Evolutionary conservation across 768 basidiomycete genomes (phyloP).

Genomic region (Kwoniella sp.): DNA sequence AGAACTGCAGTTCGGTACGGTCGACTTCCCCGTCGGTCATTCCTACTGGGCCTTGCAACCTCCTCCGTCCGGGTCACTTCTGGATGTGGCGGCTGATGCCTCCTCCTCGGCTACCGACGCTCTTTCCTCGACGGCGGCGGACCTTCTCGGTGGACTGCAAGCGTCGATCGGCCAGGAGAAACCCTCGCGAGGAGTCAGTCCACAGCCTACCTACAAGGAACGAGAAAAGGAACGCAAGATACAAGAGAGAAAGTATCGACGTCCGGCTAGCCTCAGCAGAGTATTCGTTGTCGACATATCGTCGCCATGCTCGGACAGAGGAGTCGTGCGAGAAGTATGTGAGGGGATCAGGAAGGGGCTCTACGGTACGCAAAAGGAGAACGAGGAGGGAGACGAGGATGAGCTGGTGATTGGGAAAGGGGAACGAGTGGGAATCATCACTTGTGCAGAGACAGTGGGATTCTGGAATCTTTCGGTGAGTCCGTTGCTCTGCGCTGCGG

Average conservation of each 20-base stretch:
- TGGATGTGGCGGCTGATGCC: slow-evolving; percentile 54
- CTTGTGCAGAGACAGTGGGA: slow-evolving; percentile 74
- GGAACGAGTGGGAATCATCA: slow-evolving; percentile 65
- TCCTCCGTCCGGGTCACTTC: slow-evolving; percentile 28
- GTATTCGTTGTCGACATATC: slow-evolving; percentile 89
- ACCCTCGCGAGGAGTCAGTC: slow-evolving; percentile 21
- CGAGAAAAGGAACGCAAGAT: slow-evolving; percentile 23
- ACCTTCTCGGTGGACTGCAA: slow-evolving; percentile 40
- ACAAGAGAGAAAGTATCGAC: slow-evolving; percentile 31
- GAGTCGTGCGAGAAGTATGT: slow-evolving; percentile 67
- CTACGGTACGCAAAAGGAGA: slow-evolving; percentile 57
- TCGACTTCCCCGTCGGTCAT: slow-evolving; percentile 78
- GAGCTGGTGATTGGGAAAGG: slow-evolving; percentile 28
- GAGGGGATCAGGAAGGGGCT: slow-evolving; percentile 60
- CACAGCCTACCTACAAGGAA: slow-evolving; percentile 29
- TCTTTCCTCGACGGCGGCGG: slow-evolving; percentile 38
- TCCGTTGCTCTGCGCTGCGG: not conserved
- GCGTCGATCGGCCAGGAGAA: slow-evolving; percentile 29
- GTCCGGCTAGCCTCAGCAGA: slow-evolving; percentile 60
- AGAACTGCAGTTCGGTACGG: slow-evolving; percentile 83
- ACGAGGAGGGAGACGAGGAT: slow-evolving; percentile 50
- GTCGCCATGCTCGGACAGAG: slow-evolving; percentile 61
- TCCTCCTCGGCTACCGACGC: slow-evolving; percentile 39
- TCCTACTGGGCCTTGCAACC: slow-evolving; percentile 72
- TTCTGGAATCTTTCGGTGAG: slow-evolving; percentile 78